Evolutionary conservation across 1,284 basidiomycete species (phyloP).

Genomic region (Vanrija sp.): DNA sequence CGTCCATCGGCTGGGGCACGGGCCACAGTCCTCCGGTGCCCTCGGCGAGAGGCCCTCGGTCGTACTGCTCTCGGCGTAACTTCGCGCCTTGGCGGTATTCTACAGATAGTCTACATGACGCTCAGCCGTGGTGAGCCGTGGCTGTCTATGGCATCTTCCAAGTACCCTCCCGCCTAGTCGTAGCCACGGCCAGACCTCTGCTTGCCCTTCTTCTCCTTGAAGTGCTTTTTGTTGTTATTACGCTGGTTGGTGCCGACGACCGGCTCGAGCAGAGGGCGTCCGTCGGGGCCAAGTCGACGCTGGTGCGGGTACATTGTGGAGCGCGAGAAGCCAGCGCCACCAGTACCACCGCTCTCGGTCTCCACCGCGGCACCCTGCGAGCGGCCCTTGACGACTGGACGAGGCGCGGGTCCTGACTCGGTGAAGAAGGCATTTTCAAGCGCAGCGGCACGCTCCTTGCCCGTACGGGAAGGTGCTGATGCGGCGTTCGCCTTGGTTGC

Average conservation of each 20-base stretch:
- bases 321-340: slow-evolving; percentile 63
- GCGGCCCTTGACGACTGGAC: slow-evolving; percentile 63
- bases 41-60: too few species aligned
- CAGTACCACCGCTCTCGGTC: slow-evolving; percentile 54
- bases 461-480: slow-evolving; percentile 39
- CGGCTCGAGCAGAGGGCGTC: slow-evolving; percentile 56
- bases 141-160: too few species aligned
- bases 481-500: slow-evolving; percentile 43
- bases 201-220: slow-evolving; percentile 82
- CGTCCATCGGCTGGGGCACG: too few species aligned
- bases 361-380: slow-evolving; percentile 44
- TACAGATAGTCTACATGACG: too few species aligned
- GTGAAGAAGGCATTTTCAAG: slow-evolving; percentile 84
- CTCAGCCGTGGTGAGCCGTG: too few species aligned
- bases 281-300: slow-evolving; percentile 70
- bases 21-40: too few species aligned
- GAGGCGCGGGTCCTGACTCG: slow-evolving; percentile 55
- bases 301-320: slow-evolving; percentile 72
- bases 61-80: too few species aligned
- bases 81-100: too few species aligned
- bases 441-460: slow-evolving; percentile 57
- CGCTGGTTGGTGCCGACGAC: slow-evolving; percentile 47
- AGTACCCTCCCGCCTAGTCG: slow-evolving; percentile 50
- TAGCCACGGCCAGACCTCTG: slow-evolving; percentile 87
- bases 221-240: slow-evolving; percentile 74